These are phyloP conservation scores for Solanum hybrid DNA, from an alignment of 305 asterid species.

Conservation along the genomic window DNA sequence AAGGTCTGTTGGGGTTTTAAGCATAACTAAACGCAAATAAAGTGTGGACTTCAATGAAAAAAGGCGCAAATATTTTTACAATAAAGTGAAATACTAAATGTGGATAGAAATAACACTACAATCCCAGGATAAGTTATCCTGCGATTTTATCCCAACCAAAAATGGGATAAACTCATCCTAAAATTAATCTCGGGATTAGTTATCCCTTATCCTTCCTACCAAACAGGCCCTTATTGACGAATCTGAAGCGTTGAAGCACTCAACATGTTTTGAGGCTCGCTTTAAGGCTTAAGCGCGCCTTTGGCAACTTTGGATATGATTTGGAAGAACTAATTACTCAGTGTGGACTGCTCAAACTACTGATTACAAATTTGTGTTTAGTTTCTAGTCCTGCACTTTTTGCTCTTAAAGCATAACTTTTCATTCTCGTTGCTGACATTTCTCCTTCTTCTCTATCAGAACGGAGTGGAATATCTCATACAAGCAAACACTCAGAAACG, in stretches of 20 bases:
- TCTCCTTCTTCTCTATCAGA: conserved; percentile 35
- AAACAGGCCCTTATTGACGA: background rate
- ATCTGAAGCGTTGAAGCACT: background rate
- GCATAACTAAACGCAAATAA: background rate
- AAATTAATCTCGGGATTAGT: background rate
- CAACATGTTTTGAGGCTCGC: background rate
- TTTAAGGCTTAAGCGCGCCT: background rate
- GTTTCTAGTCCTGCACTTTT: background rate
- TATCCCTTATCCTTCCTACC: background rate
- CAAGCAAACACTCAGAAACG: conserved; percentile 85
- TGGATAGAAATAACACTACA: background rate
- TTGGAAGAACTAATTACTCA: background rate
- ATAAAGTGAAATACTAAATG: background rate
- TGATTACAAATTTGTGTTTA: background rate
- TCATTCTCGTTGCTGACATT: background rate
- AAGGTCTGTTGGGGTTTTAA: background rate
- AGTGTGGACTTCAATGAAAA: background rate
- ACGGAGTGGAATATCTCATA: conserved; percentile 74
- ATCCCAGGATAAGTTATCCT: background rate
- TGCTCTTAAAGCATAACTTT: background rate
- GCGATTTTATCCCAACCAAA: background rate
- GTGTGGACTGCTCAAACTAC: background rate
- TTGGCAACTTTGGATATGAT: background rate
- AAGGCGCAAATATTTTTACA: background rate
- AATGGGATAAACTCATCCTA: background rate